phyloP scores from a whole-genome alignment of 2,329 filamentous ascomycete genomes.

The Kalmusia sp. region DNA sequence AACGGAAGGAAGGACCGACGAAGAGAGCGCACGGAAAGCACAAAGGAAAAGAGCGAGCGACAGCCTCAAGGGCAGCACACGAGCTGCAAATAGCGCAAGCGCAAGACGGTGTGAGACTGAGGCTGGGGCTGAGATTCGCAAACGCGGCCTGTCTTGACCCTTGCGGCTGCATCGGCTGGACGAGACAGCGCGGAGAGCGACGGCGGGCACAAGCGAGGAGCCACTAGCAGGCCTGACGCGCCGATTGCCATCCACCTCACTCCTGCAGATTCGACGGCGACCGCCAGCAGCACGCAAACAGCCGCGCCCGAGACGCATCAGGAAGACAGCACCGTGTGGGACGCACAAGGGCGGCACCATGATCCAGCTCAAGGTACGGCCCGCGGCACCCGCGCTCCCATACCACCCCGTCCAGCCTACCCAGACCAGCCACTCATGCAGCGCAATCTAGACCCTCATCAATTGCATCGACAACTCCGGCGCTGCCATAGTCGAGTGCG shows the following conservation, averaged over 20 bases:
- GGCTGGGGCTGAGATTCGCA: constrained; percentile 12
- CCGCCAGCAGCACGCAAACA: neutral
- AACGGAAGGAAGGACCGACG: constrained; percentile 10
- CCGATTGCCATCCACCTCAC: neutral
- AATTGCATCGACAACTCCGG: constrained; percentile 99
- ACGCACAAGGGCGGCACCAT: constrained; percentile 27
- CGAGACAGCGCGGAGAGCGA: constrained; percentile 4
- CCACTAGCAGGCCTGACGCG: constrained; percentile 1
- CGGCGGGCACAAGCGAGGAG: constrained; percentile 7
- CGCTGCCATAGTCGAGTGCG: constrained; percentile 95
- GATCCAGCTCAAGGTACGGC: constrained; percentile 49
- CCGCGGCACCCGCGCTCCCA: too few species aligned
- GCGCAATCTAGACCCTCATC: constrained; percentile 75
- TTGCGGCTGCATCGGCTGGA: constrained; percentile 13
- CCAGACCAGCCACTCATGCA: constrained; percentile 61
- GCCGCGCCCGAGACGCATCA: neutral
- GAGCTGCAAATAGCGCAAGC: constrained; percentile 12
- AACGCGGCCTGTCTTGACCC: constrained; percentile 12
- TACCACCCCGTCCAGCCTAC: neutral
- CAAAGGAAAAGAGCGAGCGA: constrained; percentile 36
- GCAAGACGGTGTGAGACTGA: constrained; percentile 13
- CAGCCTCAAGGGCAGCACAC: constrained; percentile 26
- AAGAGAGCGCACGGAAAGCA: constrained; percentile 10
- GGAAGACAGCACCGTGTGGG: neutral
- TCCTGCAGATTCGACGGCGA: constrained; percentile 13